Conservation (phyloP, 306 rosid genomes). For the Arachis hypogaea region DNA sequence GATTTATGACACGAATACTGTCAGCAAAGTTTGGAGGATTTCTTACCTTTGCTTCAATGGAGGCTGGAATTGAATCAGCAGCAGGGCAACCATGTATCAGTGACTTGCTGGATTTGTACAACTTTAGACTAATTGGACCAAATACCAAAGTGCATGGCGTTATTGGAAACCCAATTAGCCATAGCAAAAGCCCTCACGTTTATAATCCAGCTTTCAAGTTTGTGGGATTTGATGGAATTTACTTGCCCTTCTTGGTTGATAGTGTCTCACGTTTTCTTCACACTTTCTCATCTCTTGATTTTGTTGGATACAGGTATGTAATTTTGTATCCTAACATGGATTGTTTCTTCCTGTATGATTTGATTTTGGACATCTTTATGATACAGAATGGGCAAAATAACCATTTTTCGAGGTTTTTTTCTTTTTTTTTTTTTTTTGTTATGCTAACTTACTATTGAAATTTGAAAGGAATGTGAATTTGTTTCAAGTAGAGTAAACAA, state of each 20-base stretch:
- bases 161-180: constrained; percentile 72
- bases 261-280: constrained; percentile 52
- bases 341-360: too few relatives aligned
- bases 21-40: constrained; percentile 70
- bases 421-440: too few relatives aligned
- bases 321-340: background rate
- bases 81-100: constrained; percentile 64
- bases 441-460: too few relatives aligned
- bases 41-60: constrained; percentile 65
- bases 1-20: constrained; percentile 63
- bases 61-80: constrained; percentile 56
- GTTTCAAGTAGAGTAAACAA: too few relatives aligned
- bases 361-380: too few relatives aligned
- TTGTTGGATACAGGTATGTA: constrained; percentile 68
- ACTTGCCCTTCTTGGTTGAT: constrained; percentile 70
- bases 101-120: constrained; percentile 67
- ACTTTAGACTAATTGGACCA: constrained; percentile 60
- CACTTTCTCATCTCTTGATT: constrained; percentile 65
- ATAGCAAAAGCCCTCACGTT: constrained; percentile 67
- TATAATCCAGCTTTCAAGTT: constrained; percentile 67
- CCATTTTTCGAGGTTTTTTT: too few relatives aligned
- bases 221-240: constrained; percentile 64
- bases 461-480: too few relatives aligned
- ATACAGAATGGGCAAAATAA: too few relatives aligned
- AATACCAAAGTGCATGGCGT: constrained; percentile 72